Conservation (phyloP, 768 basidiomycete genomes). For the Psilocybe cyanescens region DNA sequence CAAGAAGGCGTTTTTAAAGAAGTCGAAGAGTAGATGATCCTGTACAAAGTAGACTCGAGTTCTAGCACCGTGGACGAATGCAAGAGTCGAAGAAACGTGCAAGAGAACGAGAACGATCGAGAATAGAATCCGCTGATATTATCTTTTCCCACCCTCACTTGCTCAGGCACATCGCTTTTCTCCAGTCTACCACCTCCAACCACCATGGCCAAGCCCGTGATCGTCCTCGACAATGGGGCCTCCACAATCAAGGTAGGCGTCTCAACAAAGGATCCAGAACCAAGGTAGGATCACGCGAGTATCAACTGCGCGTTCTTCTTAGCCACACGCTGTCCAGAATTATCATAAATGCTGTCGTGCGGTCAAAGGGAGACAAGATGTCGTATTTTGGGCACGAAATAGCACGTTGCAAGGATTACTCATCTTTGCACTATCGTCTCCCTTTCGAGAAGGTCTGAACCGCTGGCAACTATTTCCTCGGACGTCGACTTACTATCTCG, state of each 20-base stretch:
- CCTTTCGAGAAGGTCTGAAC: slow-evolving; percentile 83
- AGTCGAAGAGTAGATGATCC: slow-evolving; percentile 15
- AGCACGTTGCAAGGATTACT: slow-evolving; percentile 74
- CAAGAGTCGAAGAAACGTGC: slow-evolving; percentile 9
- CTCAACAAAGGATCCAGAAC: slow-evolving; percentile 33
- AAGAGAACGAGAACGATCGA: background rate
- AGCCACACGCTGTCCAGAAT: slow-evolving; percentile 44
- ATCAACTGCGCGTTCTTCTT: slow-evolving; percentile 13
- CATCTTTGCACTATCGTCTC: slow-evolving; percentile 79
- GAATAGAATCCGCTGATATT: slow-evolving; percentile 12
- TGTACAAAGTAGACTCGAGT: background rate
- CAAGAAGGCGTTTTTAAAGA: background rate
- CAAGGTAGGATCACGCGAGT: slow-evolving; percentile 29
- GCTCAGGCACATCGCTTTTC: slow-evolving; percentile 17
- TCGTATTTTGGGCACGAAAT: slow-evolving; percentile 90
- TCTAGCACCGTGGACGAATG: background rate
- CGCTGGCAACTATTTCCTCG: slow-evolving; percentile 14
- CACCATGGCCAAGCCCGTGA: slow-evolving; percentile 33
- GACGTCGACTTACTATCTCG: slow-evolving; percentile 16
- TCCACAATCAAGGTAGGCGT: slow-evolving; percentile 79
- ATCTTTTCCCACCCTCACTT: slow-evolving; percentile 14
- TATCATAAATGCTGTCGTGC: slow-evolving; percentile 80
- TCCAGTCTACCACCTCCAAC: slow-evolving; percentile 13
- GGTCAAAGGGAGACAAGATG: slow-evolving; percentile 82
- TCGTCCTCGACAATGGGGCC: slow-evolving; percentile 90